A percentile compares a stretch with the other conserved stretches of the same genome.
These are phyloP conservation scores for Rhynchosporium secalis DNA, from an alignment of 2,329 filamentous ascomycete species.

Conservation along the genomic window DNA sequence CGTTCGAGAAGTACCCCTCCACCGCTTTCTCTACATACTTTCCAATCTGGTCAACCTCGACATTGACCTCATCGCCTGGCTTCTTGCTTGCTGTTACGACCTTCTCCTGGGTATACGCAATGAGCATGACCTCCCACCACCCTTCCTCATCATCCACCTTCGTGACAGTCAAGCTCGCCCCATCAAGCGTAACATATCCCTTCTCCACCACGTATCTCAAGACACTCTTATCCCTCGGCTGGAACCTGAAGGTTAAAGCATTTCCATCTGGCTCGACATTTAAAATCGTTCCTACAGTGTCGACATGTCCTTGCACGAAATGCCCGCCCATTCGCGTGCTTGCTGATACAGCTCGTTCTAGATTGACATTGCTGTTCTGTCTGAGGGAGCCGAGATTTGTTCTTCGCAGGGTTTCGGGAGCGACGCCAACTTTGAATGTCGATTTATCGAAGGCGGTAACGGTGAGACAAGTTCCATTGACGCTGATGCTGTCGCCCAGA, in stretches of 20 bases:
- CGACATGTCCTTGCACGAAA: slow-evolving; percentile 97
- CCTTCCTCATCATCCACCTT: slow-evolving; percentile 75
- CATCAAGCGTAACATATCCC: slow-evolving; percentile 91
- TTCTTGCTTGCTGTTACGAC: slow-evolving; percentile 55
- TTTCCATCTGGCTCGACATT: slow-evolving; percentile 81
- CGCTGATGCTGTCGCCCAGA: slow-evolving; percentile 87
- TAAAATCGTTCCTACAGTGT: slow-evolving; percentile 78
- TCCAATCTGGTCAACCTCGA: slow-evolving; percentile 51
- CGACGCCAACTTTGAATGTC: slow-evolving; percentile 86
- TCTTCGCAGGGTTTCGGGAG: slow-evolving; percentile 91
- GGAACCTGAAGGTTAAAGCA: slow-evolving; percentile 81
- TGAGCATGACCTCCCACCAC: slow-evolving; percentile 97
- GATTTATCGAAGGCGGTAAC: slow-evolving; percentile 68
- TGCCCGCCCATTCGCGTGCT: slow-evolving; percentile 96
- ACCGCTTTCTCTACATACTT: slow-evolving; percentile 92
- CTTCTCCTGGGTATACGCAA: slow-evolving; percentile 92
- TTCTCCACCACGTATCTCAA: slow-evolving; percentile 93
- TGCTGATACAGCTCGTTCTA: slow-evolving; percentile 89
- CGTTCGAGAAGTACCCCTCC: slow-evolving; percentile 70
- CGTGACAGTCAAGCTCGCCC: slow-evolving; percentile 90
- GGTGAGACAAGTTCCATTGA: slow-evolving; percentile 96
- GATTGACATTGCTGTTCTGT: slow-evolving; percentile 72
- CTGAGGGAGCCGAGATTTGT: slow-evolving; percentile 85
- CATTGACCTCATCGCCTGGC: slow-evolving; percentile 41
- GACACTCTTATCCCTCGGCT: slow-evolving; percentile 66